These are phyloP conservation scores for Cutaneotrichosporon dermatis DNA, from an alignment of 1,284 basidiomycete genomes.

Conservation along the genomic window DNA sequence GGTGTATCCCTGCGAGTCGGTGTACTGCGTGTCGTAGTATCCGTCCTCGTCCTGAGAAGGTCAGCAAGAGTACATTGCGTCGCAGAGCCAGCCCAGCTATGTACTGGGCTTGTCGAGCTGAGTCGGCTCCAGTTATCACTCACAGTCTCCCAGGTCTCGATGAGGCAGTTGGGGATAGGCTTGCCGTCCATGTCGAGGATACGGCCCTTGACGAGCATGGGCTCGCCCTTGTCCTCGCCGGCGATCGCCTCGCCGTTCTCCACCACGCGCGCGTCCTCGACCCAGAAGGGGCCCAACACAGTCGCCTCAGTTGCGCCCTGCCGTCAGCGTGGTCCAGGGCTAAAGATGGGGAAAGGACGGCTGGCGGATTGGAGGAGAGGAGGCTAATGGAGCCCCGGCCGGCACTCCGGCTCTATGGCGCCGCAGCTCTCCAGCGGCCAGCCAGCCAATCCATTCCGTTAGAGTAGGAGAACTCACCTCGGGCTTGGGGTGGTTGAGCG, in stretches of 20 bases:
- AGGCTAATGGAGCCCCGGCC: no score
- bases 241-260: conserved; percentile 61
- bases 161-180: conserved; percentile 62
- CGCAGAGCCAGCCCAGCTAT: background rate
- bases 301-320: conserved; percentile 66
- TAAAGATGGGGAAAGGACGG: background rate
- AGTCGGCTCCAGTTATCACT: background rate
- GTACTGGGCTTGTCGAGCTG: no score
- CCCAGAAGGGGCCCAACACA: conserved; percentile 79
- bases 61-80: background rate
- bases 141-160: conserved; percentile 83
- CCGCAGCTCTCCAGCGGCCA: no score
- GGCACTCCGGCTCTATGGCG: no score
- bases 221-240: conserved; percentile 75
- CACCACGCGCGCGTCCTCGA: conserved; percentile 64
- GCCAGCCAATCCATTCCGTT: no score
- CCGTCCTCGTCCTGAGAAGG: conserved; percentile 52
- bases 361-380: no score
- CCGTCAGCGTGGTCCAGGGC: background rate
- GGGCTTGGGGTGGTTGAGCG: conserved; percentile 64
- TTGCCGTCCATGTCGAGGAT: conserved; percentile 62
- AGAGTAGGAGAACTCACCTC: background rate
- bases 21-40: conserved; percentile 63
- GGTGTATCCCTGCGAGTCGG: conserved; percentile 50
- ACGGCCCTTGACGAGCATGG: conserved; percentile 71